phyloP scores from a whole-genome alignment of 768 basidiomycete species.

The Agaricus sinodeliciosus region DNA sequence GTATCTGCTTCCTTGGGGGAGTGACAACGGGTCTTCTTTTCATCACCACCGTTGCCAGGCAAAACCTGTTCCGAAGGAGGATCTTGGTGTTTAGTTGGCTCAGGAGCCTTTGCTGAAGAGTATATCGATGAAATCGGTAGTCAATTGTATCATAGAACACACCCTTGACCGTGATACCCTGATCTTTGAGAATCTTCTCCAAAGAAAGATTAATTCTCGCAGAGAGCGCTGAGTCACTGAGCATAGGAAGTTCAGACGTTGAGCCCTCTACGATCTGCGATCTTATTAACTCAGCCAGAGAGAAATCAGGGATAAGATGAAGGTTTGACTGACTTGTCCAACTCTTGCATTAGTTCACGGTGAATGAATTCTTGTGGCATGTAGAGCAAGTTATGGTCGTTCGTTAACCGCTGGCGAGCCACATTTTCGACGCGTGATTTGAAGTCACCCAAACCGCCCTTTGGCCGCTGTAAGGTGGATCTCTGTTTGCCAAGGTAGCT shows the following conservation, averaged over 20 bases:
- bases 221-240: slow-evolving; percentile 10
- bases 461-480: not conserved
- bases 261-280: slow-evolving; percentile 11
- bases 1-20: not conserved
- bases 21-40: not conserved
- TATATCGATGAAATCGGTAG: not conserved
- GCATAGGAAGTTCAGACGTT: slow-evolving; percentile 5
- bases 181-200: slow-evolving; percentile 10
- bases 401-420: slow-evolving; percentile 45
- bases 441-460: slow-evolving; percentile 51
- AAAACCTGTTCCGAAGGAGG: not conserved
- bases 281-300: slow-evolving; percentile 1
- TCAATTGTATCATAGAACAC: not conserved
- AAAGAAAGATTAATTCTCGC: slow-evolving; percentile 4
- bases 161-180: slow-evolving; percentile 3
- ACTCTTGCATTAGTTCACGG: slow-evolving; percentile 62
- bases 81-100: not conserved
- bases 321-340: slow-evolving; percentile 46
- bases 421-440: slow-evolving; percentile 57
- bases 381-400: slow-evolving; percentile 47
- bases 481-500: not conserved
- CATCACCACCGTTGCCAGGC: not conserved
- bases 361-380: slow-evolving; percentile 46
- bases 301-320: not conserved
- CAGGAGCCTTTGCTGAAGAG: not conserved